Conservation (phyloP, 2,329 filamentous ascomycete species). For the Diplodia intermedia region DNA sequence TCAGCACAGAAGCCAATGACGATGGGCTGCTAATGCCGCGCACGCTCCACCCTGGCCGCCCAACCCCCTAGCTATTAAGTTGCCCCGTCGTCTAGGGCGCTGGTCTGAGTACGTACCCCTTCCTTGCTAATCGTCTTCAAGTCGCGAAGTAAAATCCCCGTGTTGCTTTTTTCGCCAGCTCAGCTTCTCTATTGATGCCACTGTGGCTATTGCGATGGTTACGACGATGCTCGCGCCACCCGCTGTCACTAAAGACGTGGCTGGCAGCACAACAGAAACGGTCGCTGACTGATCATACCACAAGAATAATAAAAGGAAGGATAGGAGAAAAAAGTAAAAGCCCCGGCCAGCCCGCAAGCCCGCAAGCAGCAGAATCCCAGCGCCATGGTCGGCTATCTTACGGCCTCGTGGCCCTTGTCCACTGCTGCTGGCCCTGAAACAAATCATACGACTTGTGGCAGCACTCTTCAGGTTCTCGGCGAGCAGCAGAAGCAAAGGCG, state of each 20-base stretch:
- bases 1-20: background rate
- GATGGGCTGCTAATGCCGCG: background rate
- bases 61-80: background rate
- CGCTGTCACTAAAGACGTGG: background rate
- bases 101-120: background rate
- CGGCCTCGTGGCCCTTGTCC: background rate
- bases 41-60: background rate
- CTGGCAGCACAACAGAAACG: background rate
- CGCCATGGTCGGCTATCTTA: background rate
- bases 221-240: background rate
- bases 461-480: background rate
- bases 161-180: background rate
- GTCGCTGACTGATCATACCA: background rate
- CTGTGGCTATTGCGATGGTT: background rate
- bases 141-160: background rate
- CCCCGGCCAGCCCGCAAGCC: constrained; percentile 8
- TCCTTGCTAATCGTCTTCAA: background rate
- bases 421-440: background rate
- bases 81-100: background rate
- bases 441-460: background rate
- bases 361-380: background rate
- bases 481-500: background rate
- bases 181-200: background rate
- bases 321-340: background rate
- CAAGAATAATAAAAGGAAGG: background rate